Percentiles rank a stretch among this genome's conserved stretches.
Conservation (phyloP, 73 alveolate species). For the Paramecium biaurelia region DNA sequence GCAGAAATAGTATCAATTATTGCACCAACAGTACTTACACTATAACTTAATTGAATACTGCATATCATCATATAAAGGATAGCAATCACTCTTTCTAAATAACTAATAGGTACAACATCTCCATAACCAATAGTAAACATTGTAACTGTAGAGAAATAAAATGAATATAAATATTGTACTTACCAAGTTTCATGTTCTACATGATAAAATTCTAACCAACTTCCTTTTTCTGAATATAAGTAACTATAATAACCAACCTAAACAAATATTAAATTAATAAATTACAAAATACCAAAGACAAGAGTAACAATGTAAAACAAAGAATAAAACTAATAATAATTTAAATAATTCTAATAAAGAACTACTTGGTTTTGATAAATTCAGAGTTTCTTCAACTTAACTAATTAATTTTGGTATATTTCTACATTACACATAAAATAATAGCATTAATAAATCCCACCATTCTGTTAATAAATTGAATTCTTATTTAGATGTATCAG, state of each 20-base stretch:
- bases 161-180: slow-evolving; percentile 42
- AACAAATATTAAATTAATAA: neutral
- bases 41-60: slow-evolving; percentile 42
- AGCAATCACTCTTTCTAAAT: slow-evolving; percentile 28
- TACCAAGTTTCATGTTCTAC: neutral
- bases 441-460: slow-evolving; percentile 6
- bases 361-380: slow-evolving; percentile 29
- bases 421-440: neutral
- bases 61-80: slow-evolving; percentile 51
- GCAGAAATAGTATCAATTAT: slow-evolving; percentile 50
- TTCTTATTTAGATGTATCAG: neutral
- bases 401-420: neutral
- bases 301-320: neutral
- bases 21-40: slow-evolving; percentile 57
- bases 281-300: slow-evolving; percentile 44
- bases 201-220: neutral
- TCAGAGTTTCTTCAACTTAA: neutral
- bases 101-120: slow-evolving; percentile 49
- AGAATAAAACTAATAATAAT: neutral
- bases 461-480: neutral
- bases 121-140: slow-evolving; percentile 67
- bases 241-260: slow-evolving; percentile 29
- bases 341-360: slow-evolving; percentile 20
- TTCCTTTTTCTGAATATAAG: neutral
- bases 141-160: slow-evolving; percentile 54